Evolutionary conservation across 129 eudicot species (phyloP).

Genomic region (Artemisia argyi): DNA sequence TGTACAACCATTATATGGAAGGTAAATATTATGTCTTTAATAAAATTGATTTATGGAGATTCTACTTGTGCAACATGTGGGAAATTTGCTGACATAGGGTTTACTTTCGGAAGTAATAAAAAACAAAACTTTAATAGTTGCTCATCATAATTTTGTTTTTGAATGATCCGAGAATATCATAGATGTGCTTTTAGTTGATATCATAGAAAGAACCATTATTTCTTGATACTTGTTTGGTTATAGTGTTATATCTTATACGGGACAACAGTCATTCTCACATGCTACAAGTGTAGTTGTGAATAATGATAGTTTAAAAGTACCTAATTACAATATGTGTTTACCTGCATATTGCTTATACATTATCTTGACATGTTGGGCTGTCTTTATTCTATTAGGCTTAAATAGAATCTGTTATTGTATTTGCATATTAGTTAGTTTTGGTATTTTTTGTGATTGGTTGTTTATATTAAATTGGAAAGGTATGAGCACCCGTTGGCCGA

Average conservation of each 20-base stretch:
- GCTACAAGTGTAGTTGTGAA: conserved; percentile 4
- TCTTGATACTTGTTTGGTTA: conserved; percentile 1
- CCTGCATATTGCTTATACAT: neutral
- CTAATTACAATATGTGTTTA: neutral
- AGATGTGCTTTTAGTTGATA: neutral
- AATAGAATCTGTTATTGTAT: too few relatives aligned
- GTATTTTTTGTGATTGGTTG: neutral
- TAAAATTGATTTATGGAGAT: conserved; percentile 15
- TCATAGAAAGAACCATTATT: neutral
- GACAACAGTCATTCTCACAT: neutral
- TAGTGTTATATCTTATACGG: neutral
- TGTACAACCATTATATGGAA: conserved; percentile 93
- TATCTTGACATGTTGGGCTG: neutral
- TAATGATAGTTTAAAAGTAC: neutral
- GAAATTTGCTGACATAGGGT: conserved; percentile 1
- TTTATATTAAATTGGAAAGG: neutral
- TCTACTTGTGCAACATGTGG: neutral
- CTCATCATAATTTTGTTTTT: neutral
- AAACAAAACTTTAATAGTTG: conserved; percentile 1
- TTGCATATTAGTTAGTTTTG: neutral
- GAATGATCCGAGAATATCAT: neutral
- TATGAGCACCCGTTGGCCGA: neutral
- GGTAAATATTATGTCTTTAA: conserved; percentile 44
- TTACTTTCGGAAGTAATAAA: conserved; percentile 12
- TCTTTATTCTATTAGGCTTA: conserved; percentile 5